A percentile compares a stretch with the other conserved stretches of the same genome.
phyloP scores from a whole-genome alignment of 345 rosid species.

The Toxicodendron radicans region DNA sequence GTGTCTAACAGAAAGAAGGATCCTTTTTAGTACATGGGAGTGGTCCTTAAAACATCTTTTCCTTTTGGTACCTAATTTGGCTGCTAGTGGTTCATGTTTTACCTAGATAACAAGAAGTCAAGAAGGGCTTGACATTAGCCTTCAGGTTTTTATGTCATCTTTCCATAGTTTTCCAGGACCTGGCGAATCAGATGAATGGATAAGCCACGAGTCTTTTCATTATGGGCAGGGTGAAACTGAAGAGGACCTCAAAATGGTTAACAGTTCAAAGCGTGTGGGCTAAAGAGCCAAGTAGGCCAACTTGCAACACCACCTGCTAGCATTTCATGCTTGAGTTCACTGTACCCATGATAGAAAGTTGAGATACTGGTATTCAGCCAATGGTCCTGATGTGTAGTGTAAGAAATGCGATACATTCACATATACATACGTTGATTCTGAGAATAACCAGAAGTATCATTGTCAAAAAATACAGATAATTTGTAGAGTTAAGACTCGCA shows the following conservation, averaged over 20 bases:
- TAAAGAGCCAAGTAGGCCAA: conserved; percentile 18
- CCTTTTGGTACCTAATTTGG: conserved; percentile 1
- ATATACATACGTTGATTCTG: no score
- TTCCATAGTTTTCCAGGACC: background rate
- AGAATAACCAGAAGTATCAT: no score
- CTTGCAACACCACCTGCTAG: conserved; percentile 6
- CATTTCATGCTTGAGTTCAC: conserved; percentile 10
- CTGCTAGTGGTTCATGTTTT: conserved; percentile 15
- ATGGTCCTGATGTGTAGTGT: no score
- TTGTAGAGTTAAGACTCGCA: no score
- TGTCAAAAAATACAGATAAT: no score
- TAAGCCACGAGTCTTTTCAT: conserved; percentile 14
- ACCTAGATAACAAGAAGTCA: conserved; percentile 8
- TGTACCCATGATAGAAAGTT: conserved; percentile 7
- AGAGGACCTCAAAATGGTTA: background rate
- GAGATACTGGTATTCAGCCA: background rate
- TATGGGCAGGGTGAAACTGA: conserved; percentile 22
- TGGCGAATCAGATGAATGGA: conserved; percentile 14
- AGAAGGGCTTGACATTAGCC: conserved; percentile 1
- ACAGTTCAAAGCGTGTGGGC: conserved; percentile 12
- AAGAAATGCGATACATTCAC: no score
- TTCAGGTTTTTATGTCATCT: background rate
- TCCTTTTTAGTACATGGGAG: background rate
- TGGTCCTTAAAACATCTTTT: conserved; percentile 20
- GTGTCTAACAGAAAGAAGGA: background rate